phyloP scores from a whole-genome alignment of 352 stramenopile species.

The Pseudoperonospora humuli region DNA sequence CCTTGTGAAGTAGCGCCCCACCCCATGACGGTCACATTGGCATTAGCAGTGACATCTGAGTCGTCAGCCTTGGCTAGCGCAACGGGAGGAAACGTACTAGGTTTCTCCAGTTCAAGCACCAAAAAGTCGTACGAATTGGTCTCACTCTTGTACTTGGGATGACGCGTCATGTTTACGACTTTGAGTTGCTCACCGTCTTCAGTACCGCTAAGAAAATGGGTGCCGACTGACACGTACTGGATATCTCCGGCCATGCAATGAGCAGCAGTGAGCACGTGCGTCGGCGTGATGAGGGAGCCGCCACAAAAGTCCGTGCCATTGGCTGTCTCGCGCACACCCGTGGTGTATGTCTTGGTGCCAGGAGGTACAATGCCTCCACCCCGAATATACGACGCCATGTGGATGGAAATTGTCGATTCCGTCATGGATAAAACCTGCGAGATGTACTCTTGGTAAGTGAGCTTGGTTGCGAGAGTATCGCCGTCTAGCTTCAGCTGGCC shows the following conservation, averaged over 20 bases:
- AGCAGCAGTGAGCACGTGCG: conserved; percentile 51
- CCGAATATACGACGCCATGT: conserved; percentile 35
- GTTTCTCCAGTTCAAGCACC: conserved; percentile 38
- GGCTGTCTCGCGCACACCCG: conserved; percentile 27
- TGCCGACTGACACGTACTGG: conserved; percentile 45
- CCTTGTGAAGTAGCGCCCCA: conserved; percentile 26
- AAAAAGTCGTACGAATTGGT: conserved; percentile 50
- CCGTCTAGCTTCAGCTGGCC: conserved; percentile 8
- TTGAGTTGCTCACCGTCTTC: conserved; percentile 39
- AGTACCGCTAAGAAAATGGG: conserved; percentile 39
- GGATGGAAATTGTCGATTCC: conserved; percentile 4
- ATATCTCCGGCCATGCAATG: conserved; percentile 42
- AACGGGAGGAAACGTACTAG: conserved; percentile 32
- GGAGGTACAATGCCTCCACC: conserved; percentile 30
- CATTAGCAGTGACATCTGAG: conserved; percentile 13
- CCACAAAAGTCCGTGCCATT: conserved; percentile 40
- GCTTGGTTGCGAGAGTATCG: conserved; percentile 12
- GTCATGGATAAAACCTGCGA: conserved; percentile 13
- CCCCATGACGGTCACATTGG: conserved; percentile 35
- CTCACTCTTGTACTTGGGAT: conserved; percentile 38
- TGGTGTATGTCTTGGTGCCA: conserved; percentile 45
- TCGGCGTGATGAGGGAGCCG: conserved; percentile 55
- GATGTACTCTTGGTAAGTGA: conserved; percentile 26
- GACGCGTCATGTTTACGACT: conserved; percentile 35
- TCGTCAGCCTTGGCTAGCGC: conserved; percentile 22